Base-by-base conservation (phyloP, 306 rosid genomes). In the Mimosa pudica region DNA sequence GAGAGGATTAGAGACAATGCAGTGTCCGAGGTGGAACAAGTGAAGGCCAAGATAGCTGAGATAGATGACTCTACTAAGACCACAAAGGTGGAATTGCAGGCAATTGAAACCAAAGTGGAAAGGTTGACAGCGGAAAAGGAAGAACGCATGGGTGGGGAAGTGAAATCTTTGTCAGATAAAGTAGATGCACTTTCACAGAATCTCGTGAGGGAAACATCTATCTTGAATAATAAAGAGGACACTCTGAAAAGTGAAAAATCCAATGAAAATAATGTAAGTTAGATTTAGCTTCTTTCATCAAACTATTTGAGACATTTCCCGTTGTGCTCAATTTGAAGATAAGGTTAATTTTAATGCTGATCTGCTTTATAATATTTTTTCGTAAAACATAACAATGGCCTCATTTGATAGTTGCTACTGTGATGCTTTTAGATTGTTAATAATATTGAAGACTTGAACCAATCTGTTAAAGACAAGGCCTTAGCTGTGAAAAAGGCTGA, bases 101-200 rank as follows among this genome's bases (percentile, higher is more conserved):
- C 90, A 77, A 92, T 87, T 92, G 97, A 95, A 86, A 77, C 81
- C 35, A 87, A 86, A 77, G 79, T 95, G 80, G 83, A 83, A 14
- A 88, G 84, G 77, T 71, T 95, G 88, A 84, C 93, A 52, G 92
- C 92, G 20, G 96, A 90, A 83, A 95, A 88, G 89, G 98, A 92
- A 81, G 93, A 97, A 54, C 85, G 82, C 84, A 92, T 95, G 98
- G 98, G 98, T 46, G 95, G 89, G 51, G 98, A 95, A 88, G 91
- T 87, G 36, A 93, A 95, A 90, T 77, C 85, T 78, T 87, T 92
- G 83, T 87, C 97, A 5, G 91, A 89, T 75, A 89, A 83, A 81
- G 94, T 90, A 68, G 97, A 92, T 81, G 80, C 75, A 10, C 86
- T 91, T 82, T 85, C 97, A 73, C 92, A 90, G 86, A 85, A 84